Evolutionary conservation across 2,329 filamentous ascomycete genomes (phyloP).

Genomic region (Diaporthe citriasiana): DNA sequence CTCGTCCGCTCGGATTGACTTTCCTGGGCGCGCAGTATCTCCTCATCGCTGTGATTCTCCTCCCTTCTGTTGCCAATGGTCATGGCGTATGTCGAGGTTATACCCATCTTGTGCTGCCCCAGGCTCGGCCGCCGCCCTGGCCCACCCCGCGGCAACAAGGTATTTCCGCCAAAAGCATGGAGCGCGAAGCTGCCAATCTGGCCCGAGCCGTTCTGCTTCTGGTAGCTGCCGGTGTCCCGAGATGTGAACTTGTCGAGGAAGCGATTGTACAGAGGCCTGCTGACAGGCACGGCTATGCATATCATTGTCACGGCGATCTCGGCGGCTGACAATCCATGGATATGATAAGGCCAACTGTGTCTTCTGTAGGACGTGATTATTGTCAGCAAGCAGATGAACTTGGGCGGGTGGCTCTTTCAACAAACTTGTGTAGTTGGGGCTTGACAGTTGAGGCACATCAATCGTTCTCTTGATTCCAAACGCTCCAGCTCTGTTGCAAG

Average conservation of each 20-base stretch:
- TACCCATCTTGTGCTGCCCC: neutral
- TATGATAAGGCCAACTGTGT: slow-evolving; percentile 51
- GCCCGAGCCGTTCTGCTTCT: neutral
- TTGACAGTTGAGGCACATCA: slow-evolving; percentile 46
- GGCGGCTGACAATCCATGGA: slow-evolving; percentile 54
- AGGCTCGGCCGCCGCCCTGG: neutral
- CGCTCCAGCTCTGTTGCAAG: slow-evolving; percentile 45
- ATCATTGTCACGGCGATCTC: slow-evolving; percentile 53
- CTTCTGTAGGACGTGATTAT: neutral
- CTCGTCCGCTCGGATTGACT: neutral
- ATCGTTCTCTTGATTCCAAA: slow-evolving; percentile 50
- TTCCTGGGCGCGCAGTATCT: neutral
- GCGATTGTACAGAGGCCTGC: slow-evolving; percentile 50
- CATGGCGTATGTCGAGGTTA: neutral
- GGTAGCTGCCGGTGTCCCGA: neutral
- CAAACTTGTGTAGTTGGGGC: slow-evolving; percentile 50
- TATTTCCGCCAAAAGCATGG: slow-evolving; percentile 11
- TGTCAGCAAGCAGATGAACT: neutral
- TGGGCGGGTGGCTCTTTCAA: neutral
- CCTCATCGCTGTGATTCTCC: neutral
- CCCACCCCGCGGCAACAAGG: neutral
- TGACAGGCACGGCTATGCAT: slow-evolving; percentile 54
- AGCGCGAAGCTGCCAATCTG: neutral
- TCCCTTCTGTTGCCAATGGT: neutral
- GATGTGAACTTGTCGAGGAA: slow-evolving; percentile 1